Evolutionary conservation across 371 early-diverging fungal genomes (phyloP), one percentile per base, ranked within the genome.

Genomic region (Mortierella sp.): DNA sequence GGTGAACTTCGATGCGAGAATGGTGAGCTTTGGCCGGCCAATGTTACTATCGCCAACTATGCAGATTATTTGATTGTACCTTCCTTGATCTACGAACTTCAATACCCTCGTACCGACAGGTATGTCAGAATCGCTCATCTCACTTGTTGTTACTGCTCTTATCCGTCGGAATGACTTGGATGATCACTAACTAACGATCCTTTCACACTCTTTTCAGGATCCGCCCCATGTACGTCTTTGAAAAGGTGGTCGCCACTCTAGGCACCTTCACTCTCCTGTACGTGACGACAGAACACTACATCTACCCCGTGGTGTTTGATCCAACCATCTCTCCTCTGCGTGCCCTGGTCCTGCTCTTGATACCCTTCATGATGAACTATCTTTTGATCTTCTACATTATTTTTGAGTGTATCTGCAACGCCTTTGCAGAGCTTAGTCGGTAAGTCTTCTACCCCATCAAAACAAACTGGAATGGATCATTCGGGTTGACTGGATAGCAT

Each of bases 381-480:
- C 81, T 98, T 42, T 81, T 96, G 50, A 87, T 95, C 54, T 99
- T 98, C 67, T 96, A 92, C 76, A 93, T 97, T 72, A 94, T 97
- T 28, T 99, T 98, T 79, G 97, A 96, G 81, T 96, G 95, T 72
- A 93, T 96, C 64, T 89, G 96, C 78, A 96, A 97, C 73, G 95
- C 90, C 19, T 96, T 97, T 84, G 98, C 97, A 27, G 99, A 99
- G 72, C 73, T 99, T 28, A 98, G 95, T 50, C 81, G 90, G 87
- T 90, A 85, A 45, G 70, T 48, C 21, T 43, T 31, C 8, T 42
- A 21, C 46, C 21, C 26, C 19, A n/a, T n/a, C n/a, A n/a, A n/a
- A n/a, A n/a, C n/a, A n/a, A n/a, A n/a, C n/a, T n/a, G n/a, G n/a
- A n/a, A n/a, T n/a, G n/a, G n/a, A n/a, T n/a, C n/a, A n/a, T n/a